Evolutionary conservation across 2,329 filamentous ascomycete species (phyloP), one percentile per base, ranked within the genome.

Genomic region (Microdochium paspali): DNA sequence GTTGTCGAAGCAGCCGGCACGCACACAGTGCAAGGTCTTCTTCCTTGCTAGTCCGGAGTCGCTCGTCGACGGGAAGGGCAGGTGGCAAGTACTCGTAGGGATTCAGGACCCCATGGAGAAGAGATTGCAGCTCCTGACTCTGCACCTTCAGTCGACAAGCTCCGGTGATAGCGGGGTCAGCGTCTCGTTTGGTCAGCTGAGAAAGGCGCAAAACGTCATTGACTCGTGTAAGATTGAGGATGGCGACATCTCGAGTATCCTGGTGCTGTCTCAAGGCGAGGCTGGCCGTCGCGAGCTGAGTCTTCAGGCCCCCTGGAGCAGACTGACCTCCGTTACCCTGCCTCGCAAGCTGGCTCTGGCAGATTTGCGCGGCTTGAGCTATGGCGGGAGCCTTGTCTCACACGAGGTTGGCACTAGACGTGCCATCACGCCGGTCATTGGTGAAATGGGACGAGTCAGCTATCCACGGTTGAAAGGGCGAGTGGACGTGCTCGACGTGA

Each of bases 231-330:
- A 81, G 56, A 63, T 90, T 40, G 70, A 74, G 4, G 85, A 90
- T 60, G 82, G 82, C 2, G 70, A 74, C 24, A 71, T 85, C 47
- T 80, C 82, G 26, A 80, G 82, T 53, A 84, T 90, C 46, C 66
- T 90, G 2, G 80, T 87, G 24, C 66, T 91, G 13, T 85, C 82
- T 3, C 78, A 84, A 54, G 78, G 80, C 23, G 73, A 75, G 45
- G 71, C 80, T 53, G 83, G 84, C 1, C 74, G 76, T 25, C 76
- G 79, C 44, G 80, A 85, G 57, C 65, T 91, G 15, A 87, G 82
- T 53, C 68, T 87, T 10, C 85, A 90, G 62, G 84, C 84, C 5
- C 85, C 85, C 1, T 90, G 86, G 86, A 82, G 83, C 49, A 76
- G 77, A 46, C 71, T 85, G 12, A 79, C 82, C n/a, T 80, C 80